A percentile compares a stretch with the other conserved stretches of the same genome.
Evolutionary conservation across 768 basidiomycete genomes (phyloP).

Genomic region (Solioccasus polychromus): DNA sequence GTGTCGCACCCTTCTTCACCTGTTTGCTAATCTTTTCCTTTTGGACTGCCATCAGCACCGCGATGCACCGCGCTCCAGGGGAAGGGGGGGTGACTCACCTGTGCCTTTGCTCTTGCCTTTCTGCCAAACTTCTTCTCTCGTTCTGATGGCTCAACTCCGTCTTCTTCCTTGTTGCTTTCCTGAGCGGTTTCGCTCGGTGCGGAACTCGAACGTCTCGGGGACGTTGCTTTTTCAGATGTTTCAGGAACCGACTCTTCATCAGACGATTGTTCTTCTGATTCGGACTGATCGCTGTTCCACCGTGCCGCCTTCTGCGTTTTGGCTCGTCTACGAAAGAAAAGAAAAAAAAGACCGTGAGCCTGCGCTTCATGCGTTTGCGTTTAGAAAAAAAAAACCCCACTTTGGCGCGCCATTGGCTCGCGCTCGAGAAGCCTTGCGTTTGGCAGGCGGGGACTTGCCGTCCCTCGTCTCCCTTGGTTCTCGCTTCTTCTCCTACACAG

Average conservation of each 20-base stretch:
- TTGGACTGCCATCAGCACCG: constrained; percentile 3
- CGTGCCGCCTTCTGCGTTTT: constrained; percentile 29
- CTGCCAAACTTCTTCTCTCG: constrained; percentile 38
- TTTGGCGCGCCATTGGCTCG: constrained; percentile 28
- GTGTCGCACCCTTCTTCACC: constrained; percentile 19
- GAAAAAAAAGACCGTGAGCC: background rate
- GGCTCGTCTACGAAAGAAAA: constrained; percentile 17
- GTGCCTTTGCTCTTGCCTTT: constrained; percentile 39
- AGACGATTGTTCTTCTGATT: constrained; percentile 28
- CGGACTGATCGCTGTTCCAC: constrained; percentile 33
- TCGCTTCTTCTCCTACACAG: constrained; percentile 36
- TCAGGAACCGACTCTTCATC: constrained; percentile 37
- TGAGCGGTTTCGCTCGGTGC: constrained; percentile 38
- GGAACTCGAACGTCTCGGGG: constrained; percentile 28
- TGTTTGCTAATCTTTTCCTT: constrained; percentile 33
- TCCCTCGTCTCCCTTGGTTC: constrained; percentile 45
- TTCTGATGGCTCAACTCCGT: constrained; percentile 26
- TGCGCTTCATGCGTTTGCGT: no score
- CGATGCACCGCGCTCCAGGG: background rate
- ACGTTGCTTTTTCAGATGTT: constrained; percentile 33
- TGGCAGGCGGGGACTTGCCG: constrained; percentile 45
- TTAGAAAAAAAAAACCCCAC: constrained; percentile 21
- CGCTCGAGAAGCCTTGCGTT: constrained; percentile 49
- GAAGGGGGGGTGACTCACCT: constrained; percentile 37
- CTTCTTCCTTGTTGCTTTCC: constrained; percentile 29